Base-by-base conservation (phyloP, 1,139 yeast species). In the Geotrichum citri-aurantii region DNA sequence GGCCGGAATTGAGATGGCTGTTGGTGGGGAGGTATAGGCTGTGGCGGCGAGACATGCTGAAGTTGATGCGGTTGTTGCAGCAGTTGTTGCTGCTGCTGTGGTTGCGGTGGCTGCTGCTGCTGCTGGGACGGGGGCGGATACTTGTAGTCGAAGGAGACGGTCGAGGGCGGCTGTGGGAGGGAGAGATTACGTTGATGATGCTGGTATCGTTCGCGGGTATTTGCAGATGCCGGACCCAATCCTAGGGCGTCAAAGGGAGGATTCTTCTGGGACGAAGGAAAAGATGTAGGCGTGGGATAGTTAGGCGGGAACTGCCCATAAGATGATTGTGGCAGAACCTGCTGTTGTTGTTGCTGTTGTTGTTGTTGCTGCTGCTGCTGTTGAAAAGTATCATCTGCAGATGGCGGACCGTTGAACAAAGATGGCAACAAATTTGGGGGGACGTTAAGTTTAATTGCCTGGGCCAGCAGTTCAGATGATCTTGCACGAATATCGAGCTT, bases 391-490 rank as follows among this genome's bases (percentile, higher is more conserved):
- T 14, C 26, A 26, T 49, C 27, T 29, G 26, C 57, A 26, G 52
- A 44, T 14, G 44, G 50, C 10, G 63, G 52, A 12, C 60, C 50
- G 46, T 63, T 62, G 66, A 89, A 86, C 69, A 90, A 71, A 44
- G 77, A 66, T 0, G 96, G 88, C n/a, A 92, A 84, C 64, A 85
- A 69, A 58, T 79, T 73, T 0, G 84, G 77, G 0, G 97, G 96
- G 1, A 92, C 75, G 47, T 86, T 85, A 12, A 85, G 81, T 48
- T 77, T 75, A 8, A 81, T 68, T 0, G 96, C 95, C 26, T 79
- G 75, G 61, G 82, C 82, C 55, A 91, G 67, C 27, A 91, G 76
- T 59, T 83, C 84, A 49, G 86, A 73, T 46, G 87, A 81, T 60
- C 81, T 79, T 58, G 80, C 79, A 37, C 86, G 78, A 47, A 80